phyloP scores from a whole-genome alignment of 768 basidiomycete genomes.

The Termitomyces sp. region DNA sequence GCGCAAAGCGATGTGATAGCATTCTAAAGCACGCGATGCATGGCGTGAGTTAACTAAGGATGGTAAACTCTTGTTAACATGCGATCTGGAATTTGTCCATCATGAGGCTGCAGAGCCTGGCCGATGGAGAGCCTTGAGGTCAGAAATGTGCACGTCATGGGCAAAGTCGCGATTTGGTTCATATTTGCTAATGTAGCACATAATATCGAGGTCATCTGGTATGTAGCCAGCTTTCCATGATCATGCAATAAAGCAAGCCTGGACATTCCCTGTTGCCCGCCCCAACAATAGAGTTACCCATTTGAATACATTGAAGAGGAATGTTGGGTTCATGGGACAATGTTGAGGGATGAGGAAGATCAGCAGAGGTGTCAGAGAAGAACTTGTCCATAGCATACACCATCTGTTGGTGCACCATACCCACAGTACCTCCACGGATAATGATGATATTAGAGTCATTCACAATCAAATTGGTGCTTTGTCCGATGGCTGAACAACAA shows the following conservation, averaged over 20 bases:
- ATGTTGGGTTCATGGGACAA: slow-evolving; percentile 23
- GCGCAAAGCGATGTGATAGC: too few species aligned
- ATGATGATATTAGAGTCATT: slow-evolving; percentile 92
- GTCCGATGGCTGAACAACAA: slow-evolving; percentile 74
- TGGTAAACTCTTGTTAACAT: slow-evolving; percentile 26
- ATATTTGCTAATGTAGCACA: slow-evolving; percentile 68
- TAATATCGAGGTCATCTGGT: slow-evolving; percentile 77
- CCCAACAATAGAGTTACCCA: slow-evolving; percentile 75
- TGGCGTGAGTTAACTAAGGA: slow-evolving; percentile 11
- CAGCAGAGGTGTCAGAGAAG: slow-evolving; percentile 73
- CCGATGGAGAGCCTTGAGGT: slow-evolving; percentile 17
- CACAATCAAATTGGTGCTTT: slow-evolving; percentile 92
- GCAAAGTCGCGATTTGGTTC: slow-evolving; percentile 62
- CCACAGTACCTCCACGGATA: slow-evolving; percentile 71
- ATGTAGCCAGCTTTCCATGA: slow-evolving; percentile 66
- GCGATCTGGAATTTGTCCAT: slow-evolving; percentile 22
- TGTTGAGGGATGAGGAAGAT: slow-evolving; percentile 23
- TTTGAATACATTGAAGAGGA: slow-evolving; percentile 61
- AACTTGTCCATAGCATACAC: slow-evolving; percentile 77
- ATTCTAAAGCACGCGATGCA: slow-evolving; percentile 61
- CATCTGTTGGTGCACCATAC: slow-evolving; percentile 81
- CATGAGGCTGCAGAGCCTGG: slow-evolving; percentile 25
- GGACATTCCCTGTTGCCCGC: slow-evolving; percentile 76
- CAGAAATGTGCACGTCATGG: slow-evolving; percentile 20
- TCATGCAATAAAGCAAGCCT: slow-evolving; percentile 72